phyloP scores from a whole-genome alignment of 2,329 filamentous ascomycete genomes.

The Cladophialophora exuberans region DNA sequence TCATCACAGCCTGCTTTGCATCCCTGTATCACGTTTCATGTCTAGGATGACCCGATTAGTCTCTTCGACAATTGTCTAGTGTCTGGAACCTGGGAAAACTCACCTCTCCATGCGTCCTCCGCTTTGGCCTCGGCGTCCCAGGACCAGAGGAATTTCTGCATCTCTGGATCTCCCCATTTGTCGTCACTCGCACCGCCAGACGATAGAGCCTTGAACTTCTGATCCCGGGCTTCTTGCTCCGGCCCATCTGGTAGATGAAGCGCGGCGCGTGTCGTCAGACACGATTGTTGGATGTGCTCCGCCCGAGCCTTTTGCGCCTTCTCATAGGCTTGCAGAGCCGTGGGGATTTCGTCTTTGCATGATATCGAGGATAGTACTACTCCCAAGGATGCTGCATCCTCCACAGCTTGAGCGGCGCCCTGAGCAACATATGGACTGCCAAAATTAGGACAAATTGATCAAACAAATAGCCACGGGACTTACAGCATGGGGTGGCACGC shows the following conservation, averaged over 20 bases:
- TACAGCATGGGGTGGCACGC: constrained; percentile 49
- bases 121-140: constrained; percentile 64
- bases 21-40: constrained; percentile 1
- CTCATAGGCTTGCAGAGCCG: constrained; percentile 51
- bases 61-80: not conserved
- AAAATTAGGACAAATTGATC: not conserved
- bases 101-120: constrained; percentile 47
- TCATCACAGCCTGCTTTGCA: constrained; percentile 16
- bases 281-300: constrained; percentile 50
- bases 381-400: constrained; percentile 47
- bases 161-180: constrained; percentile 72
- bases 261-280: constrained; percentile 36
- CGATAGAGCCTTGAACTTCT: constrained; percentile 57
- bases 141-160: constrained; percentile 68
- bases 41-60: not conserved
- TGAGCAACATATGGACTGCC: constrained; percentile 46
- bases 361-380: constrained; percentile 30
- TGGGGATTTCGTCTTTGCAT: constrained; percentile 49
- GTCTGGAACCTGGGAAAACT: not conserved
- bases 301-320: constrained; percentile 29
- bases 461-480: not conserved
- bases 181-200: constrained; percentile 55
- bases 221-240: constrained; percentile 37
- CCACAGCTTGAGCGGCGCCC: constrained; percentile 48
- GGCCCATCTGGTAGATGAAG: constrained; percentile 37